A percentile compares a stretch with the other conserved stretches of the same genome.
Conservation (phyloP, 345 rosid species). For the Eutrema yunnanense region DNA sequence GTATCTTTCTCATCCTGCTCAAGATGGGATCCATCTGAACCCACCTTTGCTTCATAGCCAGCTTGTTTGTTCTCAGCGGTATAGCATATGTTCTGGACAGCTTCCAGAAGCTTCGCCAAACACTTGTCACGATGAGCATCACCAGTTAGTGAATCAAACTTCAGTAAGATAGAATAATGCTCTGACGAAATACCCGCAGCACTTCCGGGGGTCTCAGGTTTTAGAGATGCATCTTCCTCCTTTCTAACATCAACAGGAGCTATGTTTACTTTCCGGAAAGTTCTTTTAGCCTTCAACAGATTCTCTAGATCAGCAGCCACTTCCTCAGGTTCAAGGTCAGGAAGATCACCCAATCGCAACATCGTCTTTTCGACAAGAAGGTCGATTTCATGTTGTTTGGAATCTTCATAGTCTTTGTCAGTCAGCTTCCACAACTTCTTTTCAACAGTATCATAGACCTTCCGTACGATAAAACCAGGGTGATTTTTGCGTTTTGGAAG, state of each 20-base stretch:
- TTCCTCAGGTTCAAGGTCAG: conserved; percentile 51
- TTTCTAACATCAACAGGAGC: conserved; percentile 77
- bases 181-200: conserved; percentile 52
- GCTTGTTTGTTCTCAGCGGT: conserved; percentile 34
- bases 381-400: conserved; percentile 71
- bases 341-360: conserved; percentile 58
- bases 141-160: conserved; percentile 62
- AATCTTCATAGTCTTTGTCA: conserved; percentile 71
- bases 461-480: conserved; percentile 94
- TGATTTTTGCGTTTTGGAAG: conserved; percentile 69
- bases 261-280: conserved; percentile 38
- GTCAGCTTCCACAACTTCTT: conserved; percentile 72
- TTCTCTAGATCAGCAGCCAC: conserved; percentile 44
- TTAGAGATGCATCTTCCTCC: conserved; percentile 59
- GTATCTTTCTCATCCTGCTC: conserved; percentile 24
- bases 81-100: conserved; percentile 57
- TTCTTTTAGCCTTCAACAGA: conserved; percentile 42
- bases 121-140: conserved; percentile 80
- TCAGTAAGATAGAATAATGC: conserved; percentile 46
- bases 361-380: conserved; percentile 69
- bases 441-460: conserved; percentile 73
- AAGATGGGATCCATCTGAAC: conserved; percentile 33
- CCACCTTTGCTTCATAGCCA: conserved; percentile 37
- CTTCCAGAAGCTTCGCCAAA: conserved; percentile 83
- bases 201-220: conserved; percentile 87